Percentiles rank a stretch among this genome's conserved stretches.
These are phyloP conservation scores for Aspergillus hiratsukae DNA, from an alignment of 2,329 filamentous ascomycete genomes.

Conservation along the genomic window DNA sequence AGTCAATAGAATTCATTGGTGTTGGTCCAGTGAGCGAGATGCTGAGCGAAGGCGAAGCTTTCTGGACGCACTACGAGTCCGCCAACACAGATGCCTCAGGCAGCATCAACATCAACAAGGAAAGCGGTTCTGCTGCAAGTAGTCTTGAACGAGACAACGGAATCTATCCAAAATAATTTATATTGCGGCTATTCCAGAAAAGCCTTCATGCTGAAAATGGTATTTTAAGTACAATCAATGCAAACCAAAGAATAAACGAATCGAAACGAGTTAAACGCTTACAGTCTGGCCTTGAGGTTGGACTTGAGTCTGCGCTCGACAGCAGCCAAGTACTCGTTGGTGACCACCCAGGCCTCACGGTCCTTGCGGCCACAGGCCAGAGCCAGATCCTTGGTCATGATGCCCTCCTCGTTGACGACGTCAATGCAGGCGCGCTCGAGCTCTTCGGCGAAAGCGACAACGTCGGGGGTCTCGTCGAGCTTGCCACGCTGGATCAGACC, in stretches of 20 bases:
- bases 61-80: too few species aligned
- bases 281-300: constrained; percentile 49
- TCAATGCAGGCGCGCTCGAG: constrained; percentile 92
- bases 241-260: constrained; percentile 2
- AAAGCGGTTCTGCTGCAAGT: neutral
- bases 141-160: neutral
- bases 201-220: constrained; percentile 12
- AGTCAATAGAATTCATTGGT: neutral
- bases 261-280: constrained; percentile 15
- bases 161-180: neutral
- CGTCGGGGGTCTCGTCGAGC: constrained; percentile 86
- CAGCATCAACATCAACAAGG: neutral
- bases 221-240: constrained; percentile 11
- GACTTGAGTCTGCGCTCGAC: constrained; percentile 86
- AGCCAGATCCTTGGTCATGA: constrained; percentile 99
- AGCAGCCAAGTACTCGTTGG: constrained; percentile 82
- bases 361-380: constrained; percentile 85
- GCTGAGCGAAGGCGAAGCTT: too few species aligned
- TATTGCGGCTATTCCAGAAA: constrained; percentile 4
- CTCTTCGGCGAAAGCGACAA: constrained; percentile 84
- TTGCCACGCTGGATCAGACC: constrained; percentile 89
- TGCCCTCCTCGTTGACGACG: constrained; percentile 85
- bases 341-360: constrained; percentile 83
- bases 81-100: neutral
- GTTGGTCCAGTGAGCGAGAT: neutral